A percentile compares a stretch with the other conserved stretches of the same genome.
phyloP scores from a whole-genome alignment of 2,329 filamentous ascomycete species.

The Sclerotinia subarctica region DNA sequence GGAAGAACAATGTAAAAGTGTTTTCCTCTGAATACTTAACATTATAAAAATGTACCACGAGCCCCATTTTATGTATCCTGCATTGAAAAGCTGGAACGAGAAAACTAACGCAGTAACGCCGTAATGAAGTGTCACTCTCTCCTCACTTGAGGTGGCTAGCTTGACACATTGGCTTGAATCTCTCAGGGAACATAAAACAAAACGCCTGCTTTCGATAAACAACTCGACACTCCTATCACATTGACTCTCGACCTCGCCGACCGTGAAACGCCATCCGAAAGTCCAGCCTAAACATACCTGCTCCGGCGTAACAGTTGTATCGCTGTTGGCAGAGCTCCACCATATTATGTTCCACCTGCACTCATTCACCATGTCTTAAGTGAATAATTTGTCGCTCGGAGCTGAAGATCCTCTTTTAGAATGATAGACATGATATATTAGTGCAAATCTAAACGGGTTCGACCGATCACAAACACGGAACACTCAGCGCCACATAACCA shows the following conservation, averaged over 20 bases:
- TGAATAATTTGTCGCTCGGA: background rate
- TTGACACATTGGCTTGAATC: background rate
- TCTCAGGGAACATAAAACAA: background rate
- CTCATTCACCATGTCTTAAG: background rate
- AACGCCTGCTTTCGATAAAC: background rate
- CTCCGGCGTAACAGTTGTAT: background rate
- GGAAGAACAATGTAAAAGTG: background rate
- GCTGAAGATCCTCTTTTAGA: background rate
- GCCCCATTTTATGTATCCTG: background rate
- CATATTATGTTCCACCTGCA: background rate
- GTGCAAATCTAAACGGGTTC: background rate
- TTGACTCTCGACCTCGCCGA: background rate
- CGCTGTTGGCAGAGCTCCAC: background rate
- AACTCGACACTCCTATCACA: background rate
- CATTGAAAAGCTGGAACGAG: background rate
- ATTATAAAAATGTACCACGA: background rate
- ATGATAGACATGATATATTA: background rate
- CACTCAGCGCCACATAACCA: background rate
- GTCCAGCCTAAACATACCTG: too few species aligned
- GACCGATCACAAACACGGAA: background rate
- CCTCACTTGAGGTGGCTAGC: background rate
- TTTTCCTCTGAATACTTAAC: background rate
- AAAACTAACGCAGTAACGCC: background rate
- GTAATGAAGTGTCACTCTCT: conserved; percentile 7
- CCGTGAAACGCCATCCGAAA: too few species aligned